These are phyloP conservation scores for Leccinum boreale DNA, from an alignment of 768 basidiomycete species.

Conservation along the genomic window DNA sequence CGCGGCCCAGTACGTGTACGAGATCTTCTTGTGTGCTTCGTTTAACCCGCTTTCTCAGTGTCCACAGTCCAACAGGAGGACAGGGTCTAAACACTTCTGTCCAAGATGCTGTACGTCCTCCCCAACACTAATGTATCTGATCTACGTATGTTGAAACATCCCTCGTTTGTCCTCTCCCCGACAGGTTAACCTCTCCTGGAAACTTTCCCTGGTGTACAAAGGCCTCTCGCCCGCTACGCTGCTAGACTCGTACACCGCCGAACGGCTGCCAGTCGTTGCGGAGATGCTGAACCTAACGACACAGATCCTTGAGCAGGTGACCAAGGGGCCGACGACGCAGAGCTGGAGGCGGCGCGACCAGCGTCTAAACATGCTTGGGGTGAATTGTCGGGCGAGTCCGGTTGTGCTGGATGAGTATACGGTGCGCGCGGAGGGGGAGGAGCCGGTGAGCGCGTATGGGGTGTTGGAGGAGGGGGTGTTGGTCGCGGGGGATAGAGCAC, in stretches of 20 bases:
- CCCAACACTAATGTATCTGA: neutral
- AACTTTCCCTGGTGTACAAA: slow-evolving; percentile 41
- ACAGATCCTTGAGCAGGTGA: slow-evolving; percentile 10
- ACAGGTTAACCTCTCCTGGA: slow-evolving; percentile 45
- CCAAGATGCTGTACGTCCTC: slow-evolving; percentile 36
- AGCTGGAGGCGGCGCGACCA: neutral
- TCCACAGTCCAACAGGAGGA: slow-evolving; percentile 23
- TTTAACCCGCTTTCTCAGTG: slow-evolving; percentile 7
- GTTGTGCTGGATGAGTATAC: slow-evolving; percentile 37
- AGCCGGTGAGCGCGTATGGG: slow-evolving; percentile 12
- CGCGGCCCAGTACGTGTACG: slow-evolving; percentile 37
- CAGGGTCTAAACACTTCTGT: slow-evolving; percentile 38
- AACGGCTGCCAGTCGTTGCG: slow-evolving; percentile 45
- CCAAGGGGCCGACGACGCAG: neutral
- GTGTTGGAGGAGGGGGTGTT: slow-evolving; percentile 24
- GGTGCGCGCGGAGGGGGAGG: neutral
- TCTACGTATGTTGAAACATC: neutral
- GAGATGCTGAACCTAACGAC: slow-evolving; percentile 43
- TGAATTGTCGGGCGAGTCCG: slow-evolving; percentile 36
- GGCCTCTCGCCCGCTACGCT: slow-evolving; percentile 29
- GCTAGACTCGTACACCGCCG: slow-evolving; percentile 40
- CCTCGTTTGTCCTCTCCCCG: slow-evolving; percentile 42
- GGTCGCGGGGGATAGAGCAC: slow-evolving; percentile 44
- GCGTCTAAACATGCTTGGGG: slow-evolving; percentile 28
- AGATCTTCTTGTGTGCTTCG: neutral